These are phyloP conservation scores for Glomus cerebriforme DNA, from an alignment of 192 early-diverging fungal species.

Conservation along the genomic window DNA sequence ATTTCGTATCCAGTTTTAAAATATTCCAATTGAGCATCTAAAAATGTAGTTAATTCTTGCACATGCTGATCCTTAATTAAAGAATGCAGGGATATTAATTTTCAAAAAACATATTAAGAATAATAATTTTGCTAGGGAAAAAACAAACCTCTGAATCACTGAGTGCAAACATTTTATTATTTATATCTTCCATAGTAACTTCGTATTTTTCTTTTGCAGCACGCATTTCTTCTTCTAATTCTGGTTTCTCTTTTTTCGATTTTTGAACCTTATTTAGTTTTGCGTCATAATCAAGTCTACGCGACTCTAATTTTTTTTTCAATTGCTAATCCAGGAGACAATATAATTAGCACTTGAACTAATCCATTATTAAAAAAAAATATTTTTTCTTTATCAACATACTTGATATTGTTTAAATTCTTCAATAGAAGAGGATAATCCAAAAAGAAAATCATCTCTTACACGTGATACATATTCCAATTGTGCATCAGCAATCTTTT, in stretches of 20 bases:
- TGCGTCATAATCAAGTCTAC: conserved; percentile 91
- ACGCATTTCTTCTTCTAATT: conserved; percentile 87
- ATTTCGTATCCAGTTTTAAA: conserved; percentile 26
- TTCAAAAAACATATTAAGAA: background rate
- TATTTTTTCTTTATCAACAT: conserved; percentile 47
- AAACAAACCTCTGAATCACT: conserved; percentile 79
- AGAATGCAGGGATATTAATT: background rate
- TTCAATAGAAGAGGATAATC: conserved; percentile 48
- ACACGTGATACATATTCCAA: conserved; percentile 45
- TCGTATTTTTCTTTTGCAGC: conserved; percentile 92
- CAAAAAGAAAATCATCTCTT: conserved; percentile 38
- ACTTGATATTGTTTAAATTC: conserved; percentile 54
- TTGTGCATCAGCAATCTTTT: conserved; percentile 49
- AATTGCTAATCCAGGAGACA: conserved; percentile 48
- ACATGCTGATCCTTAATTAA: conserved; percentile 36
- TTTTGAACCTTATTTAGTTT: conserved; percentile 88
- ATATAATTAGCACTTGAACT: background rate
- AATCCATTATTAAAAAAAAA: conserved; percentile 1
- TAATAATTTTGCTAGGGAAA: conserved; percentile 39
- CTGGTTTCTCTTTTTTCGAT: conserved; percentile 87
- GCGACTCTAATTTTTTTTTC: conserved; percentile 85
- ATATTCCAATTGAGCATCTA: conserved; percentile 39
- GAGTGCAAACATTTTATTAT: conserved; percentile 77
- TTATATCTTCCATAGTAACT: conserved; percentile 78
- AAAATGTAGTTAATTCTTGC: conserved; percentile 33